Evolutionary conservation across 306 rosid genomes (phyloP).

Genomic region (Cyamopsis tetragonoloba): DNA sequence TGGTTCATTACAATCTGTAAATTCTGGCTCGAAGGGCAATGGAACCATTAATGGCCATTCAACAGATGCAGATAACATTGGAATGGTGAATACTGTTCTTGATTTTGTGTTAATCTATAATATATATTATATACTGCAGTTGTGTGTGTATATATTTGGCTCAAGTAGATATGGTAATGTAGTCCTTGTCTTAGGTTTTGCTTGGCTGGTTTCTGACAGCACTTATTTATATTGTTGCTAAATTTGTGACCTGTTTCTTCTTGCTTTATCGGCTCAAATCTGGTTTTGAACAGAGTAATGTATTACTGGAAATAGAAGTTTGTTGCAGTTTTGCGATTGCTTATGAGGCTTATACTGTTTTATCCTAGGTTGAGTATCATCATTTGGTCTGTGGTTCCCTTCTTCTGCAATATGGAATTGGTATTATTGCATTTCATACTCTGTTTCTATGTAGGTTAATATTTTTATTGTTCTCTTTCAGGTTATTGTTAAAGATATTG

Average conservation of each 20-base stretch:
- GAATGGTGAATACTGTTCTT: slow-evolving; percentile 65
- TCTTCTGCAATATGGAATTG: background rate
- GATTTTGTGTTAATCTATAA: slow-evolving; percentile 11
- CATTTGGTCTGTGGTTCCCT: background rate
- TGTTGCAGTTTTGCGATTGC: background rate
- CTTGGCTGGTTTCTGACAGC: background rate
- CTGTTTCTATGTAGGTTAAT: slow-evolving; percentile 2
- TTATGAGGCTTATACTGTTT: background rate
- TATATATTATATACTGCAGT: background rate
- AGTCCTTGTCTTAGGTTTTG: background rate
- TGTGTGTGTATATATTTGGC: background rate
- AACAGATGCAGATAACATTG: slow-evolving; percentile 61
- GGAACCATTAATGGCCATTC: slow-evolving; percentile 59
- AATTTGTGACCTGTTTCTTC: background rate
- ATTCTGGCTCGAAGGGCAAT: slow-evolving; percentile 49
- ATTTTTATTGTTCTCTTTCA: slow-evolving; percentile 31
- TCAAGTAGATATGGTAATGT: background rate
- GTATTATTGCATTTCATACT: background rate
- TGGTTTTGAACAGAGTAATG: background rate
- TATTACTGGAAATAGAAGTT: background rate
- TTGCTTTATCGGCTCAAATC: background rate
- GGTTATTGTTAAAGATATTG: slow-evolving; percentile 87
- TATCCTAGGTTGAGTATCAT: background rate
- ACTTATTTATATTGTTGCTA: background rate
- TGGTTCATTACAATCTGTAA: slow-evolving; percentile 49